Conservation (phyloP, 805 yeast genomes). For the Spathaspora gorwiae region DNA sequence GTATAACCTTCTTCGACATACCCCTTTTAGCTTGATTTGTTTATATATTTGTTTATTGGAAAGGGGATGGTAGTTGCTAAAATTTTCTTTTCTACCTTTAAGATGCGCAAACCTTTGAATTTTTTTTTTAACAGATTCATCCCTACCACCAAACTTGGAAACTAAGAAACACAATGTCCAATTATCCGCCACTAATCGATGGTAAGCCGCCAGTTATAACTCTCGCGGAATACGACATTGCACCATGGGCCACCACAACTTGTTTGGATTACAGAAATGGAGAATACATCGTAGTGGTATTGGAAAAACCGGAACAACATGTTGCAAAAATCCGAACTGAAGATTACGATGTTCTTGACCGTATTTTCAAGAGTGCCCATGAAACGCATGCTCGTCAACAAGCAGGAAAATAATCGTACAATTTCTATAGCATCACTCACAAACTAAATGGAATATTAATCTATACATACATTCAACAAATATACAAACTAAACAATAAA, state of each 20-base stretch:
- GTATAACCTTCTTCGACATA: slow-evolving; percentile 41
- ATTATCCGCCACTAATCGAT: slow-evolving; percentile 40
- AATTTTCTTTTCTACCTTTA: not conserved
- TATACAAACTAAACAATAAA: not conserved
- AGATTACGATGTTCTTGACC: slow-evolving; percentile 37
- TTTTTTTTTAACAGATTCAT: not conserved
- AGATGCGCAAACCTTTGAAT: not conserved
- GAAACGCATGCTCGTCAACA: slow-evolving; percentile 14
- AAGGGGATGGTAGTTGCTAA: not conserved
- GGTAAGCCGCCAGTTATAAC: slow-evolving; percentile 46
- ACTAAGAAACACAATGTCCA: not conserved
- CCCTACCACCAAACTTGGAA: not conserved
- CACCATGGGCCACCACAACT: slow-evolving; percentile 48
- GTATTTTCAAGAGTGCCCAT: slow-evolving; percentile 46
- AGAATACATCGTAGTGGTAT: slow-evolving; percentile 41
- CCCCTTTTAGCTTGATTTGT: not conserved
- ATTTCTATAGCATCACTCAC: no score
- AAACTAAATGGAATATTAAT: no score
- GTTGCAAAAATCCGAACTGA: slow-evolving; percentile 39
- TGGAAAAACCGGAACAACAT: slow-evolving; percentile 39
- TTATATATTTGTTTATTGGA: not conserved
- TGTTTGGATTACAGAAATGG: slow-evolving; percentile 40
- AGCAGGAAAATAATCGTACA: no score
- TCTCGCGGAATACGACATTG: slow-evolving; percentile 45
- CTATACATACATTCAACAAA: not conserved